A percentile compares a stretch with the other conserved stretches of the same genome.
Evolutionary conservation across 352 stramenopile genomes (phyloP).

Genomic region (Pythium oligandrum): DNA sequence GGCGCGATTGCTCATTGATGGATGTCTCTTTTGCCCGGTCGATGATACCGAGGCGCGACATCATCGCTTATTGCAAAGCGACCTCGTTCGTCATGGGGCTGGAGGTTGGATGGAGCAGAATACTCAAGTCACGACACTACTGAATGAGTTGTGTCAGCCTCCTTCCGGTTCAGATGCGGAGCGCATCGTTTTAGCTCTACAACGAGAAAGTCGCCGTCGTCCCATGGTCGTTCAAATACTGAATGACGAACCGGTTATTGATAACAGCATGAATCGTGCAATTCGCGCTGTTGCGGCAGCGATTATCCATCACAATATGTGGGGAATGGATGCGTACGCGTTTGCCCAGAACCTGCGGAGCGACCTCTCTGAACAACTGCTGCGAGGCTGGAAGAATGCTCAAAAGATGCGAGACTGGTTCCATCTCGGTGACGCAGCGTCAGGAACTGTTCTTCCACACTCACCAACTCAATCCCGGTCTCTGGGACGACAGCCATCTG

Average conservation of each 20-base stretch:
- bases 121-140: conserved; percentile 43
- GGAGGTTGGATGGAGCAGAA: conserved; percentile 42
- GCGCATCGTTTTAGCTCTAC: conserved; percentile 37
- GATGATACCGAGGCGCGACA: conserved; percentile 45
- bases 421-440: conserved; percentile 66
- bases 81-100: conserved; percentile 64
- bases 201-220: conserved; percentile 2
- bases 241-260: neutral
- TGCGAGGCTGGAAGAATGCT: conserved; percentile 75
- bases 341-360: conserved; percentile 48
- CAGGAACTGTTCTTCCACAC: too few species aligned
- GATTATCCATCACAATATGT: conserved; percentile 87
- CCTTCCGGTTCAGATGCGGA: conserved; percentile 34
- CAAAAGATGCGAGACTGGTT: conserved; percentile 88
- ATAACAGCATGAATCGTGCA: conserved; percentile 39
- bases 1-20: conserved; percentile 44
- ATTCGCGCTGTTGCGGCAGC: conserved; percentile 68
- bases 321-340: conserved; percentile 76
- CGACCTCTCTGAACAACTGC: conserved; percentile 63
- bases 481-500: conserved; percentile 63
- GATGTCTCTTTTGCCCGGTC: conserved; percentile 38
- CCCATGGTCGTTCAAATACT: too few species aligned
- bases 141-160: conserved; percentile 53
- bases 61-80: conserved; percentile 51
- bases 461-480: conserved; percentile 15